Conservation (phyloP, 768 basidiomycete genomes). For the Amanita molliuscula region DNA sequence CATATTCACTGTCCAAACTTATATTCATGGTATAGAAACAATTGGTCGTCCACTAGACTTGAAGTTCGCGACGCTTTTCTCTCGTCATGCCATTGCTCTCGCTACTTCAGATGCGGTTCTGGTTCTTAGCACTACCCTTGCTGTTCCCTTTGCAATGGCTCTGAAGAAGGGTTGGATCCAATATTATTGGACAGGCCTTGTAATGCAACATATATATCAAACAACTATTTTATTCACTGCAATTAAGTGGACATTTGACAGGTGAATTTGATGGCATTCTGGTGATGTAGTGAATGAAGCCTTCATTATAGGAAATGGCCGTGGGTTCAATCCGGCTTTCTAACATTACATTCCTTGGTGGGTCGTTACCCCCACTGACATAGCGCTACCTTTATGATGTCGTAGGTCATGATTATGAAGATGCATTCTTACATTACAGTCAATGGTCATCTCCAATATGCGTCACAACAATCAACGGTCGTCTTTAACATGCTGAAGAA, state of each 20-base stretch:
- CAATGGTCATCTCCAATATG: slow-evolving; percentile 71
- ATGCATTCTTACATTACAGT: slow-evolving; percentile 90
- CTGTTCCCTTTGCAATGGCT: slow-evolving; percentile 77
- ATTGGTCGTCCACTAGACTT: slow-evolving; percentile 71
- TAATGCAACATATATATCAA: slow-evolving; percentile 78
- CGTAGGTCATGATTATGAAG: slow-evolving; percentile 82
- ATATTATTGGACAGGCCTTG: slow-evolving; percentile 67
- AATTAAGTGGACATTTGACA: slow-evolving; percentile 85
- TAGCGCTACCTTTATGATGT: neutral
- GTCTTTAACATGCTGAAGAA: slow-evolving; percentile 34
- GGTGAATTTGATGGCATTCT: slow-evolving; percentile 27
- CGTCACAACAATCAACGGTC: slow-evolving; percentile 34
- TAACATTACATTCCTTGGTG: slow-evolving; percentile 79
- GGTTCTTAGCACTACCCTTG: slow-evolving; percentile 63
- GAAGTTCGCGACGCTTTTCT: slow-evolving; percentile 80
- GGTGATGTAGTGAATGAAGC: neutral
- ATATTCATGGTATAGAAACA: slow-evolving; percentile 66
- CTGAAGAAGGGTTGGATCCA: slow-evolving; percentile 69
- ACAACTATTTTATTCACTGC: slow-evolving; percentile 59
- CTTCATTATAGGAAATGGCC: slow-evolving; percentile 67
- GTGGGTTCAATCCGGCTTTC: slow-evolving; percentile 92
- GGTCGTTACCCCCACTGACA: slow-evolving; percentile 13
- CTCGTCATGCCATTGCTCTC: slow-evolving; percentile 71
- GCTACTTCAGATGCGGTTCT: slow-evolving; percentile 80
- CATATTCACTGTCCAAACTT: slow-evolving; percentile 70